These are phyloP conservation scores for Astrothelium macrocarpum DNA, from an alignment of 495 filamentous ascomycete species.

Conservation along the genomic window DNA sequence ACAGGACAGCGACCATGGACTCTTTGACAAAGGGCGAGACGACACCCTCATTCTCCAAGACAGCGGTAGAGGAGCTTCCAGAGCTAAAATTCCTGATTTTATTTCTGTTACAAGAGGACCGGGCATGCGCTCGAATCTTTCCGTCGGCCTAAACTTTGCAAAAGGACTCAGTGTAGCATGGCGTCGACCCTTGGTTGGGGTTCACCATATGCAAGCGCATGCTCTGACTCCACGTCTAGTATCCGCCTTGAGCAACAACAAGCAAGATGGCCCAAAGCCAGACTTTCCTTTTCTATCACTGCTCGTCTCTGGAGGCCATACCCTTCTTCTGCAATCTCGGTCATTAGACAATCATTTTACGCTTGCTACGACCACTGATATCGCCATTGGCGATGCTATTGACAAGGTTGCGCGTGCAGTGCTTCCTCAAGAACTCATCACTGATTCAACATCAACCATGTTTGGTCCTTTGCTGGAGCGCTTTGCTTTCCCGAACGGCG, in stretches of 20 bases:
- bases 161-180: slow-evolving; percentile 81
- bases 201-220: slow-evolving; percentile 97
- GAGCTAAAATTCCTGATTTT: slow-evolving; percentile 55
- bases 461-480: slow-evolving; percentile 54
- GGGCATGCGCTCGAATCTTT: slow-evolving; percentile 69
- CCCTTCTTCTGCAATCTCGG: slow-evolving; percentile 65
- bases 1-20: background rate
- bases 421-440: slow-evolving; percentile 44
- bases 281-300: slow-evolving; percentile 78
- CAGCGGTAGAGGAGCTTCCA: background rate
- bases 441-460: slow-evolving; percentile 30
- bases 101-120: slow-evolving; percentile 81
- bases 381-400: slow-evolving; percentile 74
- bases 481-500: slow-evolving; percentile 60
- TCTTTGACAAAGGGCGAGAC: background rate
- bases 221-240: slow-evolving; percentile 80
- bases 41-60: background rate
- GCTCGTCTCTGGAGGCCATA: slow-evolving; percentile 89
- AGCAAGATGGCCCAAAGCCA: slow-evolving; percentile 19
- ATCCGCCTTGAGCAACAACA: slow-evolving; percentile 33
- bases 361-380: slow-evolving; percentile 59
- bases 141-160: slow-evolving; percentile 68
- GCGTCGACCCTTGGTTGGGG: slow-evolving; percentile 69
- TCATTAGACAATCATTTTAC: slow-evolving; percentile 57
- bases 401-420: slow-evolving; percentile 77